Base-by-base conservation (phyloP, 2,329 filamentous ascomycete genomes). In the Coniosporium tulheliwenetii region DNA sequence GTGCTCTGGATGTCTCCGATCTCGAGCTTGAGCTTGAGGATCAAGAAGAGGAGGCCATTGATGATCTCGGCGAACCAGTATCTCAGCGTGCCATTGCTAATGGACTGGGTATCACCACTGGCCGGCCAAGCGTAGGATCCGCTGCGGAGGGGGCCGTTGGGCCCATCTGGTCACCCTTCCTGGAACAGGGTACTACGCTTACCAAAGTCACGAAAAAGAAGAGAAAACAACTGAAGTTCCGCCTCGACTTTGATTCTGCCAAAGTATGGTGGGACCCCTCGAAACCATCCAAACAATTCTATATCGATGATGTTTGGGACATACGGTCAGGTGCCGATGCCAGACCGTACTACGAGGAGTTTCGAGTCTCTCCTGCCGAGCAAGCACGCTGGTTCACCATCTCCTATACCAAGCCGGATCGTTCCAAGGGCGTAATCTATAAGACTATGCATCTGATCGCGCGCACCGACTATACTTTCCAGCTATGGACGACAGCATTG, bases 281-380 rank as follows among this genome's bases (percentile, higher is more conserved):
- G 8, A 78, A 84, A 31, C 79, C 82, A 1, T 75, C 77, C 16
- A 96, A 95, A 58, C 78, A 77, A 40, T 81, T 98, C 47, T 93
- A 93, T 58, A 84, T 98, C 46, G 91, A 98, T 53, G 86, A 96
- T 57, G 89, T 98, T 52, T 81, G 84, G 53, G 86, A 94, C 54
- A 86, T 96, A 38, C 79, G 87, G 46, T 77, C 79, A 30, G 86
- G 85, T 13, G 73, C 74, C 10, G 85, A 96, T 55, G 85, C 89
- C 13, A 77, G 83, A 43, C 89, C 93, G 56, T 93, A 94, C 56
- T 81, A 85, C 35, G 78, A 89, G 51, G 87, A 95, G 58, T 84
- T 82, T 54, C 75, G 77, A 33, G 66, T 91, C 15, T 64, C 79
- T 1, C 73, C 79, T 39, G 65, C 74, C 5, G 73, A 77, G 33